Evolutionary conservation across 106 monocot species (phyloP).

Genomic region (Allium sativum): DNA sequence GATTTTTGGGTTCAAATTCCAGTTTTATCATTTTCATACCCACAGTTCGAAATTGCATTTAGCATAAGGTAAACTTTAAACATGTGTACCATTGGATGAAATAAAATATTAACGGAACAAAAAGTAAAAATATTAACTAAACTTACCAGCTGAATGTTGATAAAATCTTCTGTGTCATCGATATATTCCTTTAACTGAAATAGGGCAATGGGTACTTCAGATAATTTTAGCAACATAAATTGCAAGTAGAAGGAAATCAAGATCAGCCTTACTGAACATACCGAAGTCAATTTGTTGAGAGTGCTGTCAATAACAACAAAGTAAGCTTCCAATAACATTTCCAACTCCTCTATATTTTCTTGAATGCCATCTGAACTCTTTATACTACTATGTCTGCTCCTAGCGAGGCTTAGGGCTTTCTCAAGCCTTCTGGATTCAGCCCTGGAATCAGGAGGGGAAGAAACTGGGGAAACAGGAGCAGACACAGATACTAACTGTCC

Average conservation of each 20-base stretch:
- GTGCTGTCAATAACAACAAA: conserved; percentile 79
- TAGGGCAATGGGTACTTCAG: background rate
- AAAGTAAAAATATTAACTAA: background rate
- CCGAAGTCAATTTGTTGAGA: conserved; percentile 64
- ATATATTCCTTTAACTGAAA: conserved; percentile 58
- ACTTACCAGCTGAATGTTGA: conserved; percentile 53
- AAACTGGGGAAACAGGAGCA: conserved; percentile 47
- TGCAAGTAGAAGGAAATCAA: background rate
- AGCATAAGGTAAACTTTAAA: background rate
- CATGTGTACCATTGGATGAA: background rate
- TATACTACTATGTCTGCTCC: conserved; percentile 59
- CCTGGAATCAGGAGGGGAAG: conserved; percentile 29
- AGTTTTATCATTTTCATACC: no score
- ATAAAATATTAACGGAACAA: background rate
- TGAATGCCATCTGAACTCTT: conserved; percentile 47
- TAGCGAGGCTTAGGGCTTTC: conserved; percentile 42
- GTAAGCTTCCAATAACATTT: conserved; percentile 94
- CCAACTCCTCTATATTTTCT: conserved; percentile 61
- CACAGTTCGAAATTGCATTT: no score
- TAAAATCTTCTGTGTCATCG: conserved; percentile 66
- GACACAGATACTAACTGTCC: conserved; percentile 30
- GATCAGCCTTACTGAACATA: conserved; percentile 2
- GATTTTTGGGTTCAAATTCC: no score
- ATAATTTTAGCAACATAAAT: background rate
- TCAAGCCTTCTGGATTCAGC: conserved; percentile 41